Base-by-base conservation (phyloP, 768 basidiomycete species). In the Boletus reticulatus region DNA sequence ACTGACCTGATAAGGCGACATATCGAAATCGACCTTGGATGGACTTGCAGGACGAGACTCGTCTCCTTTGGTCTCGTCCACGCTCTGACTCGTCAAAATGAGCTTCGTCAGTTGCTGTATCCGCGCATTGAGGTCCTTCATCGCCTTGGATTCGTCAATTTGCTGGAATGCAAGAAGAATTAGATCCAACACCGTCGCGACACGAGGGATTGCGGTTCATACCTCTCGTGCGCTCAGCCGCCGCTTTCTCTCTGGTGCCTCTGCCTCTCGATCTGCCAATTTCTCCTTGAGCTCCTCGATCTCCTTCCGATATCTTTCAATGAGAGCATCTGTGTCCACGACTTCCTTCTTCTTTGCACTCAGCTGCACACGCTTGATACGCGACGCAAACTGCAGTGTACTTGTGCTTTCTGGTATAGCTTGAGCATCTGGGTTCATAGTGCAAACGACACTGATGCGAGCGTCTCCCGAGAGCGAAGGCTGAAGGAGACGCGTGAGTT, bases 401-500 rank as follows among this genome's bases (percentile, higher is more conserved):
- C 88, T 93, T 50, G 86, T 85, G 8, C 87, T 92, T 74, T 98
- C 96, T 9, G 84, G 77, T 7, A 95, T 78, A 17, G 94, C 94
- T 45, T 76, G 73, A 2, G 78, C 69, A 48, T 94, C 91, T 0
- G 96, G 94, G 64, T 95, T 96, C 67, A 98, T 83, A 0, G 96
- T 98, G 70, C 95, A 97, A 50, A 98, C 88, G 16, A 99, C 95
- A 41, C 92, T 94, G 50, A 99, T 95, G 9, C 94, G 85, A 20
- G 96, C 95, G 68, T 98, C 93, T 1, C 96, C 96, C 0, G 94
- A 90, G 1, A 99, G 78, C 0, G 94, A 98, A 1, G 96, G 94
- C 70, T 98, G 95, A 7, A 98, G 82, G 71, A 98, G 84, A 22
- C 94, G 85, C 16, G 94, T 97, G 11, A 98, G 80, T 71, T 98